A percentile compares a stretch with the other conserved stretches of the same genome.
Conservation (phyloP, 2,329 filamentous ascomycete genomes). For the Arthrocladium fulminans region DNA sequence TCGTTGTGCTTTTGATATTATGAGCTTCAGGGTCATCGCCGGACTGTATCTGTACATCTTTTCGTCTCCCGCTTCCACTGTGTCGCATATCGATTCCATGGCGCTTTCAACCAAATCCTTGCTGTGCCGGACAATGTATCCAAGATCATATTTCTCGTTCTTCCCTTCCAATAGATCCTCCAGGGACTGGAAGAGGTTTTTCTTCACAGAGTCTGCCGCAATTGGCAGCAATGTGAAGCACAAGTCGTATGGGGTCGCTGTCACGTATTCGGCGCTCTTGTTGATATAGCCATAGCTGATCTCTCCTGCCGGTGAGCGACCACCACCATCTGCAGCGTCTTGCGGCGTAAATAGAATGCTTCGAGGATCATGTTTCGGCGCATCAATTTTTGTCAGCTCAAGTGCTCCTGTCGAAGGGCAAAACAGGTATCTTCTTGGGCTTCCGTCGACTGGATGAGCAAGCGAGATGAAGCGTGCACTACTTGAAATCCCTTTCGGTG, state of each 20-base stretch:
- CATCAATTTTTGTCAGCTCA: constrained; percentile 51
- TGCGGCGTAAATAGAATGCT: constrained; percentile 47
- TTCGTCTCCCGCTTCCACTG: constrained; percentile 73
- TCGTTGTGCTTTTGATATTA: constrained; percentile 62
- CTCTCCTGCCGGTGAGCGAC: constrained; percentile 3
- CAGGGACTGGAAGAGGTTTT: constrained; percentile 38
- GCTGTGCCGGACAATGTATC: constrained; percentile 32
- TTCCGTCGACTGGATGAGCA: constrained; percentile 44
- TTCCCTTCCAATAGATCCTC: constrained; percentile 43
- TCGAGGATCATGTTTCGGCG: constrained; percentile 41
- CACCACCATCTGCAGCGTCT: neutral
- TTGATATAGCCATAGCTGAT: constrained; percentile 45
- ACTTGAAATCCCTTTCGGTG: constrained; percentile 45
- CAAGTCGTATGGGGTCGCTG: constrained; percentile 77
- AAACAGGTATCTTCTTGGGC: constrained; percentile 47
- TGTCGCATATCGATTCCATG: constrained; percentile 67
- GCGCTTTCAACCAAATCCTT: constrained; percentile 50
- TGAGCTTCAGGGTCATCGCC: constrained; percentile 55
- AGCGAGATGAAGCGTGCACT: constrained; percentile 49
- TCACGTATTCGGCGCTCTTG: constrained; percentile 62
- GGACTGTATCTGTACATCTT: constrained; percentile 73
- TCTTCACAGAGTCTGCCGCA: constrained; percentile 36
- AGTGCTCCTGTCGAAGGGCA: constrained; percentile 51
- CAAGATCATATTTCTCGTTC: constrained; percentile 34
- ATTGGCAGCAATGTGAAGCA: constrained; percentile 74